These are phyloP conservation scores for Coniochaeta hoffmannii DNA, from an alignment of 2,329 filamentous ascomycete genomes.

Conservation along the genomic window DNA sequence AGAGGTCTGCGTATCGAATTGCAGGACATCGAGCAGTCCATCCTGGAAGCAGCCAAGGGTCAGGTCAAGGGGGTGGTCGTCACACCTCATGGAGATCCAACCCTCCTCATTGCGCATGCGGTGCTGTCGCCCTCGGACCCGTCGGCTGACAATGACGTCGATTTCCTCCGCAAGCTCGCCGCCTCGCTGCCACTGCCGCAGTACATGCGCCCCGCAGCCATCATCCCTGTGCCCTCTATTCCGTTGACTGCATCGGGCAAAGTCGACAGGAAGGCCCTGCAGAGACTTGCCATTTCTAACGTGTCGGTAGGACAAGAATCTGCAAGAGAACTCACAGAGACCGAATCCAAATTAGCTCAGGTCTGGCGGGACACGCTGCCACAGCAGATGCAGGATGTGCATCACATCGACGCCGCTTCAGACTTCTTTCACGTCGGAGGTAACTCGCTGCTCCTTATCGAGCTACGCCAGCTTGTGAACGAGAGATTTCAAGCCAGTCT, in stretches of 20 bases:
- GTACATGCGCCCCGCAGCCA: constrained; percentile 9
- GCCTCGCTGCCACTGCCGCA: constrained; percentile 9
- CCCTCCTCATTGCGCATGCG: constrained; percentile 3
- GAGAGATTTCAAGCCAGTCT: constrained; percentile 22
- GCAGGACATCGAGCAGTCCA: constrained; percentile 24
- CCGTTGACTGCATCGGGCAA: constrained; percentile 7
- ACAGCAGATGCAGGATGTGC: background rate
- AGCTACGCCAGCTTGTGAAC: constrained; percentile 27
- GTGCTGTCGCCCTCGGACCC: background rate
- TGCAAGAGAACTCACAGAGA: background rate
- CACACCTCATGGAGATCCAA: background rate
- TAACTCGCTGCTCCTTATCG: constrained; percentile 30
- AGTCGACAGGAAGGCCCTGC: constrained; percentile 7
- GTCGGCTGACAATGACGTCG: background rate
- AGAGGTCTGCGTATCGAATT: constrained; percentile 34
- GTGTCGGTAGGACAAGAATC: constrained; percentile 7
- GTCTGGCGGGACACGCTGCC: constrained; percentile 4
- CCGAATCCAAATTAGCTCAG: background rate
- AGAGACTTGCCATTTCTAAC: constrained; percentile 1
- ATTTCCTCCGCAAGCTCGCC: constrained; percentile 3
- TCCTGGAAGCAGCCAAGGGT: constrained; percentile 1
- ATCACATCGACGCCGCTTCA: constrained; percentile 12
- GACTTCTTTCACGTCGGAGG: constrained; percentile 36
- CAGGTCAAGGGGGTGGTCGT: background rate
- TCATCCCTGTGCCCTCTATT: constrained; percentile 6